Evolutionary conservation across 2,329 filamentous ascomycete species (phyloP).

Genomic region (Chaetomiaceae sp.): DNA sequence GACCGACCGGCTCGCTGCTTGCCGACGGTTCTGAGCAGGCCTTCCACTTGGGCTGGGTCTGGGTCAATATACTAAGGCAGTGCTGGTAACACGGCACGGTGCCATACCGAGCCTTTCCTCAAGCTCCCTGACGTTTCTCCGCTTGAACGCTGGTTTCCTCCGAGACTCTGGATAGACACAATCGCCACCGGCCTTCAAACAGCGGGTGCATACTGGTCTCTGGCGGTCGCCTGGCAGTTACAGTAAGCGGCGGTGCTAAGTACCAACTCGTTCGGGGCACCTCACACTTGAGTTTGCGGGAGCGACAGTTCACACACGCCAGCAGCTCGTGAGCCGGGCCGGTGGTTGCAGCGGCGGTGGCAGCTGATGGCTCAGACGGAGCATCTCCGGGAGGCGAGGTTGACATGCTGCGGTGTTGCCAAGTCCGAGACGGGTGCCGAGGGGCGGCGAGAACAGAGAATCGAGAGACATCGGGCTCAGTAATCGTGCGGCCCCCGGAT

Average conservation of each 20-base stretch:
- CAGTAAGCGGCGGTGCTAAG: slow-evolving; percentile 13
- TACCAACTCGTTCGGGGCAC: not conserved
- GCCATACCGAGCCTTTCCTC: slow-evolving; percentile 76
- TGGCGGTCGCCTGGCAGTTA: slow-evolving; percentile 53
- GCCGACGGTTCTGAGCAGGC: slow-evolving; percentile 64
- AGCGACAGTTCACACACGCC: slow-evolving; percentile 78
- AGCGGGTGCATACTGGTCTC: slow-evolving; percentile 76
- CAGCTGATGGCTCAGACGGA: slow-evolving; percentile 9
- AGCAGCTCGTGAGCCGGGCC: slow-evolving; percentile 44
- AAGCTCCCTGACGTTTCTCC: slow-evolving; percentile 84
- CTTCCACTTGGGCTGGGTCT: slow-evolving; percentile 71
- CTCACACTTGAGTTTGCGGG: slow-evolving; percentile 75
- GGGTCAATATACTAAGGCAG: not conserved
- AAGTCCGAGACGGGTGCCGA: slow-evolving; percentile 18
- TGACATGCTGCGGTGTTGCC: slow-evolving; percentile 18
- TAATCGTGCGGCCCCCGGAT: slow-evolving; percentile 15
- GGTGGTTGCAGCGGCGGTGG: not conserved
- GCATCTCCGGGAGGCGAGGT: slow-evolving; percentile 22
- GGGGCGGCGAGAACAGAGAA: slow-evolving; percentile 7
- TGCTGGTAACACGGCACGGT: not conserved
- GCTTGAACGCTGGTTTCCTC: slow-evolving; percentile 81
- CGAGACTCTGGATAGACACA: slow-evolving; percentile 87
- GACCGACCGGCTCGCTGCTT: slow-evolving; percentile 25
- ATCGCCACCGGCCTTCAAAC: slow-evolving; percentile 66
- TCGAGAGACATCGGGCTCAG: slow-evolving; percentile 12